Evolutionary conservation across 2,329 filamentous ascomycete species (phyloP).

Genomic region (Talaromyces marneffei): DNA sequence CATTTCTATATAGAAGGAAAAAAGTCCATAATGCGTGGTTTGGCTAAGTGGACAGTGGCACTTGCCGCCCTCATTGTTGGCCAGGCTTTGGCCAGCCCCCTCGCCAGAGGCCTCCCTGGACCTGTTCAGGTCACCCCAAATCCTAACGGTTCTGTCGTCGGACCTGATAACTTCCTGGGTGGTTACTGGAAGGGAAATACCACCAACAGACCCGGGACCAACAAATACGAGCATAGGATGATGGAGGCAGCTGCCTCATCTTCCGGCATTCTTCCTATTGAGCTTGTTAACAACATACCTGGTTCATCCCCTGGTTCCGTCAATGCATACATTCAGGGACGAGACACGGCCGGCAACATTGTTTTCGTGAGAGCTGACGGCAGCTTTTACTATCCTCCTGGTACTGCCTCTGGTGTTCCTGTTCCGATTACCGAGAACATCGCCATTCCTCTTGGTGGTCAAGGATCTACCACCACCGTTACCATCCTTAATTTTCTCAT

Average conservation of each 20-base stretch:
- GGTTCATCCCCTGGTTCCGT: constrained; percentile 20
- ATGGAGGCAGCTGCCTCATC: background rate
- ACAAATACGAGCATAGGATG: too few relatives aligned
- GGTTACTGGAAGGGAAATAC: background rate
- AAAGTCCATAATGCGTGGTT: constrained; percentile 2
- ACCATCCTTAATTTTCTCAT: constrained; percentile 39
- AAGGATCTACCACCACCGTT: constrained; percentile 36
- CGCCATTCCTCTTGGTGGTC: constrained; percentile 39
- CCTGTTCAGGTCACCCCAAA: constrained; percentile 9
- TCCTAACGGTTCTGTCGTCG: background rate
- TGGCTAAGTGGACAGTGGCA: background rate
- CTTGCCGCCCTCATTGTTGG: constrained; percentile 8
- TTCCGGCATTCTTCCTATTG: constrained; percentile 3
- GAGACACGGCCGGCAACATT: constrained; percentile 36
- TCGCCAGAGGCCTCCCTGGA: background rate
- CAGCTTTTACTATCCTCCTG: constrained; percentile 39
- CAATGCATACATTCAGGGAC: constrained; percentile 40
- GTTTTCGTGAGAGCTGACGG: constrained; percentile 43
- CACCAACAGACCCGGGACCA: background rate
- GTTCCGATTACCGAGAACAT: constrained; percentile 35
- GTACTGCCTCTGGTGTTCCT: constrained; percentile 32
- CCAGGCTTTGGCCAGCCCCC: constrained; percentile 7
- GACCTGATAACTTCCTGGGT: constrained; percentile 5
- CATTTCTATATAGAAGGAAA: background rate
- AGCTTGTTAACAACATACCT: constrained; percentile 42